These are phyloP conservation scores for Penicillium ucsense DNA, from an alignment of 495 filamentous ascomycete species.

Conservation along the genomic window DNA sequence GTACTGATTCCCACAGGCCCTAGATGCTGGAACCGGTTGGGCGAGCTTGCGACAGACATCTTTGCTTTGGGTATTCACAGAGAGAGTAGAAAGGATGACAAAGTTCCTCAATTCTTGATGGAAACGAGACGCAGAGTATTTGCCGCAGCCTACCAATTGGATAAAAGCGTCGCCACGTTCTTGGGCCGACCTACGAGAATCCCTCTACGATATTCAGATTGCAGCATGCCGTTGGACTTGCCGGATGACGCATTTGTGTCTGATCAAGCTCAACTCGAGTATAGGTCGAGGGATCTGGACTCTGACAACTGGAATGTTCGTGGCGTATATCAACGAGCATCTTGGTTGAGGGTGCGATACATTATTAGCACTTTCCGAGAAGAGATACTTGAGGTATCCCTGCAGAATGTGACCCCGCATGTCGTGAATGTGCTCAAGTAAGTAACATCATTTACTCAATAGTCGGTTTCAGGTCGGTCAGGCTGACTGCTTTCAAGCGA, in stretches of 20 bases:
- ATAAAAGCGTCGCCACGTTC: conserved; percentile 43
- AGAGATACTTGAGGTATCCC: conserved; percentile 48
- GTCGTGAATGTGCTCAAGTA: conserved; percentile 18
- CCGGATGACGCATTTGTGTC: conserved; percentile 34
- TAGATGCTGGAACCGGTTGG: conserved; percentile 19
- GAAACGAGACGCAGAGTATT: conserved; percentile 41
- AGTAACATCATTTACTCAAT: background rate
- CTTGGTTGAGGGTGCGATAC: conserved; percentile 37
- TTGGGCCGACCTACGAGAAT: conserved; percentile 45
- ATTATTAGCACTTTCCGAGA: conserved; percentile 41
- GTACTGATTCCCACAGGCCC: conserved; percentile 8
- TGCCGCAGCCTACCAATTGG: conserved; percentile 35
- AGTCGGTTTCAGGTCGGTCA: no score
- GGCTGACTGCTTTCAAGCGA: conserved; percentile 11
- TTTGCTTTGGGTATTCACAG: conserved; percentile 49
- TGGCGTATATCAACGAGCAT: conserved; percentile 20
- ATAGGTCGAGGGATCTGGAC: conserved; percentile 13
- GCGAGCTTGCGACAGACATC: conserved; percentile 25
- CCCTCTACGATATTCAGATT: conserved; percentile 38
- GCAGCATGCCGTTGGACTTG: conserved; percentile 45
- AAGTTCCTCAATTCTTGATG: conserved; percentile 32
- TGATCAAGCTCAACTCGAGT: background rate
- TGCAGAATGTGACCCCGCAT: conserved; percentile 24
- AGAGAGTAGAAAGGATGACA: conserved; percentile 17
- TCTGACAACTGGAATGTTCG: conserved; percentile 42